phyloP scores from a whole-genome alignment of 2,329 filamentous ascomycete species.

The Fusarium tupiense region DNA sequence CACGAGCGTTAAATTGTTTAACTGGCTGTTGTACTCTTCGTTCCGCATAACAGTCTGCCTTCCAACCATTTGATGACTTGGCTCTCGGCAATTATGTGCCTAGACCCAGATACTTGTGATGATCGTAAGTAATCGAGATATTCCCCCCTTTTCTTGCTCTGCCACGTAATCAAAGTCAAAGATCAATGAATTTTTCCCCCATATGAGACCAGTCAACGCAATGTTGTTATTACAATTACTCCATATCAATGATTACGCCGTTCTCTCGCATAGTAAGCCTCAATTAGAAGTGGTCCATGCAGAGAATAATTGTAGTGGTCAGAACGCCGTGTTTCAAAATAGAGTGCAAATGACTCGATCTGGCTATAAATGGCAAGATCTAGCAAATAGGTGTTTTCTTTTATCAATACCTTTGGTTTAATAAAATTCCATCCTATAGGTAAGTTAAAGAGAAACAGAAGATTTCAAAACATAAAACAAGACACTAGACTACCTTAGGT shows the following conservation, averaged over 20 bases:
- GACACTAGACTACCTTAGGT: background rate
- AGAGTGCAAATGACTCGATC: background rate
- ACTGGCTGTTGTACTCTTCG: background rate
- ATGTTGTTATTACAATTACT: background rate
- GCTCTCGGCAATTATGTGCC: conserved; percentile 25
- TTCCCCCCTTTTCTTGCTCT: background rate
- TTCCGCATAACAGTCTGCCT: background rate
- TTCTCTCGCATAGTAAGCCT: background rate
- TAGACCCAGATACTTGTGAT: conserved; percentile 2
- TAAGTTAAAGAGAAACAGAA: background rate
- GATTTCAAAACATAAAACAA: background rate
- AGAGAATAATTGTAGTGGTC: background rate
- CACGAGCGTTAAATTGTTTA: background rate
- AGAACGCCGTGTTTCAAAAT: background rate
- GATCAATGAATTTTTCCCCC: background rate
- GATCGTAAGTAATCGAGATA: background rate
- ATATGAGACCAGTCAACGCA: background rate
- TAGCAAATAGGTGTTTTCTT: background rate
- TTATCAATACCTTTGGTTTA: background rate
- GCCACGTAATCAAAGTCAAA: background rate
- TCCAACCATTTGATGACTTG: conserved; percentile 10
- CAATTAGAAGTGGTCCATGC: background rate
- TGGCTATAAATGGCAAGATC: no score
- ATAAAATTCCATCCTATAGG: background rate
- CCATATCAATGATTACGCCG: background rate